Conservation (phyloP, 768 basidiomycete species). For the Bullera alba region DNA sequence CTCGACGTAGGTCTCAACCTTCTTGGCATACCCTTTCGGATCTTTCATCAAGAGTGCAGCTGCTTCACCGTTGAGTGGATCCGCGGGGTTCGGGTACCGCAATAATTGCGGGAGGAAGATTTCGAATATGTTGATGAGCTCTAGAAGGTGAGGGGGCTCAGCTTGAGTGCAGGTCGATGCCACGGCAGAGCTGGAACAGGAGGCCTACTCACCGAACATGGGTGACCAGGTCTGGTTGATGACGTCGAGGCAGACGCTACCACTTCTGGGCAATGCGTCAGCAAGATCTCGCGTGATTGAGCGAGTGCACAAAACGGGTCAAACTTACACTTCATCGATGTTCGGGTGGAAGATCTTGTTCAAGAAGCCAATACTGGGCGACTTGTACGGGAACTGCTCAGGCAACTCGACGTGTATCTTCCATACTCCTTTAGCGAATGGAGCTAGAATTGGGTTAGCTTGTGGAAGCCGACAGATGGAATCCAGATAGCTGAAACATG, state of each 20-base stretch:
- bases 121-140: conserved; percentile 99
- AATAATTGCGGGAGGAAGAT: conserved; percentile 94
- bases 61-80: conserved; percentile 96
- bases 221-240: conserved; percentile 99
- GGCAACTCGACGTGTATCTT: conserved; percentile 99
- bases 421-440: conserved; percentile 96
- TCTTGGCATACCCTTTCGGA: conserved; percentile 87
- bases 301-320: no score
- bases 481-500: background rate
- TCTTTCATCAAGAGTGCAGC: conserved; percentile 96
- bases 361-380: conserved; percentile 98
- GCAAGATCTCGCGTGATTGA: background rate
- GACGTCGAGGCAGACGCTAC: conserved; percentile 95
- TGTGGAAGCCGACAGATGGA: background rate
- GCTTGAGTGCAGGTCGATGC: background rate
- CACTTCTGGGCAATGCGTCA: conserved; percentile 58
- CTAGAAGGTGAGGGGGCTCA: conserved; percentile 55
- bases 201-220: conserved; percentile 76
- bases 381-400: conserved; percentile 98
- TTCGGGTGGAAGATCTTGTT: conserved; percentile 99
- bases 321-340: conserved; percentile 88
- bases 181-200: background rate
- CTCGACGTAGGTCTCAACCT: conserved; percentile 96
- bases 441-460: no score
- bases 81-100: conserved; percentile 96